Conservation (phyloP, 176 grass and related monocot genomes). For the Cenchrus fungigraminus region DNA sequence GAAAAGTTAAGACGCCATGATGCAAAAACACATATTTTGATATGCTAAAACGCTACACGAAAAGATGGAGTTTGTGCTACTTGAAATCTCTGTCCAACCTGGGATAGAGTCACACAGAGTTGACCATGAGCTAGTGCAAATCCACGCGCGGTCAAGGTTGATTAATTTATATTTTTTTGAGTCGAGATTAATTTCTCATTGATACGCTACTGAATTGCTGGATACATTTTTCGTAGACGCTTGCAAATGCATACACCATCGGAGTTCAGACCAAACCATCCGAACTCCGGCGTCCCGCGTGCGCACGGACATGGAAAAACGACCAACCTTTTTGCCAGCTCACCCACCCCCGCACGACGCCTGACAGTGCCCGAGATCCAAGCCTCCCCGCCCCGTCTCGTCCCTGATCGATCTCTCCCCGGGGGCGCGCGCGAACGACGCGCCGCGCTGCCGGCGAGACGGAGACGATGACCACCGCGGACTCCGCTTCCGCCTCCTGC, state of each 20-base stretch:
- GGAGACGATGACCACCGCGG: slow-evolving; percentile 38
- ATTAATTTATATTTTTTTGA: too few relatives aligned
- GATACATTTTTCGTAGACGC: too few relatives aligned
- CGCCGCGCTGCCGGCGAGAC: slow-evolving; percentile 25
- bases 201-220: too few relatives aligned
- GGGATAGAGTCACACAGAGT: too few relatives aligned
- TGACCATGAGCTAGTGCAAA: too few relatives aligned
- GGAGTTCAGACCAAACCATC: not conserved
- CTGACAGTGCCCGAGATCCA: slow-evolving; percentile 46
- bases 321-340: slow-evolving; percentile 28
- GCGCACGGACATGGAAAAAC: slow-evolving; percentile 42
- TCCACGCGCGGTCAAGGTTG: too few relatives aligned
- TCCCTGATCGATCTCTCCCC: slow-evolving; percentile 9
- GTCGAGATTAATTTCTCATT: too few relatives aligned
- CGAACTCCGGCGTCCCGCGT: not conserved
- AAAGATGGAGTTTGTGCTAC: too few relatives aligned
- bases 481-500: not conserved
- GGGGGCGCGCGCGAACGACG: slow-evolving; percentile 13
- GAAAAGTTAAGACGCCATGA: too few relatives aligned
- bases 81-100: too few relatives aligned
- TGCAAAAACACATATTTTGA: too few relatives aligned
- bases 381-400: not conserved
- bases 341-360: not conserved
- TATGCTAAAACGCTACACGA: too few relatives aligned
- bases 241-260: not conserved